A percentile compares a stretch with the other conserved stretches of the same genome.
phyloP scores from a whole-genome alignment of 352 stramenopile species.

The Phytophthora sp. region DNA sequence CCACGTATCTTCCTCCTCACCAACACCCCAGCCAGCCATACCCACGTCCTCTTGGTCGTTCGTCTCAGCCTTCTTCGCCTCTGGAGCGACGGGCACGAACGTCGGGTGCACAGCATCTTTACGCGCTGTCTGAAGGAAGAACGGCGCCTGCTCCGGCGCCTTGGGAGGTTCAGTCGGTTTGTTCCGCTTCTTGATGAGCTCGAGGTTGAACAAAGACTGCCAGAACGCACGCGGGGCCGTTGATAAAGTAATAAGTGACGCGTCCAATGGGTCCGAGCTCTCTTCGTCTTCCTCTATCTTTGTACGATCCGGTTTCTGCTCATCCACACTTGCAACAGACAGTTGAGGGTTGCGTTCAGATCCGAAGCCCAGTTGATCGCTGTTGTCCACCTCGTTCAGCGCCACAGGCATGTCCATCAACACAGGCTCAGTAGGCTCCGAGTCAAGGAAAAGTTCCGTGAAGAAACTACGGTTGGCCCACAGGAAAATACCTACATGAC shows the following conservation, averaged over 20 bases:
- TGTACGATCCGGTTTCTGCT: constrained; percentile 51
- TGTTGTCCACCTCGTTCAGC: constrained; percentile 86
- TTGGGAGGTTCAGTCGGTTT: constrained; percentile 95
- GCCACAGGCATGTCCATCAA: constrained; percentile 93
- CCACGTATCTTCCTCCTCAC: constrained; percentile 69
- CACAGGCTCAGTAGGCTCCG: constrained; percentile 72
- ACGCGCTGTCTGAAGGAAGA: constrained; percentile 94
- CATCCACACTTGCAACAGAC: constrained; percentile 43
- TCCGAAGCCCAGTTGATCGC: constrained; percentile 58
- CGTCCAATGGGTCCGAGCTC: constrained; percentile 63
- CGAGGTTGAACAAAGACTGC: constrained; percentile 92
- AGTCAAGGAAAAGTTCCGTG: constrained; percentile 85
- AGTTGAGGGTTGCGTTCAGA: constrained; percentile 60
- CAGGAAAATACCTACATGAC: constrained; percentile 92
- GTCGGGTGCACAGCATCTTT: constrained; percentile 83
- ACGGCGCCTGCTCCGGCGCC: constrained; percentile 93
- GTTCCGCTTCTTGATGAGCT: constrained; percentile 96
- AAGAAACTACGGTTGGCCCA: constrained; percentile 97
- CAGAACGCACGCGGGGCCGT: constrained; percentile 86
- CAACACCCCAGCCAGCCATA: constrained; percentile 75
- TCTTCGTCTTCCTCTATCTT: constrained; percentile 40
- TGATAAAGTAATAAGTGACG: constrained; percentile 77
- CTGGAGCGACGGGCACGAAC: constrained; percentile 62
- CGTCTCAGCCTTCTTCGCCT: constrained; percentile 30
- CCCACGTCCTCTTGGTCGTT: constrained; percentile 37